These are phyloP conservation scores for Hygrophila difformis DNA, from an alignment of 257 asterid species.

Conservation along the genomic window DNA sequence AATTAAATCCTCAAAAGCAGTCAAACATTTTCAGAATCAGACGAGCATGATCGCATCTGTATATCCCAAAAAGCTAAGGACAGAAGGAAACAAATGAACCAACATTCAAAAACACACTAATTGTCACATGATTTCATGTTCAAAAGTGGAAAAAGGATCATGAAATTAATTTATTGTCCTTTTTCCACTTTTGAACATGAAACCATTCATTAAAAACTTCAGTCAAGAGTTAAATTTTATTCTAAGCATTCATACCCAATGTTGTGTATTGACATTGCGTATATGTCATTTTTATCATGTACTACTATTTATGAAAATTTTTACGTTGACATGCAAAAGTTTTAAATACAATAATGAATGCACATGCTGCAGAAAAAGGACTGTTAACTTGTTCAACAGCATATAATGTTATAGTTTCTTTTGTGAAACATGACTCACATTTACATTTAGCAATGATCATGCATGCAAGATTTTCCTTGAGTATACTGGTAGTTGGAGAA, in stretches of 20 bases:
- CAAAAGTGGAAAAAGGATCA: not conserved
- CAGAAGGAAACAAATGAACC: not conserved
- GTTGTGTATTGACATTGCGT: no score
- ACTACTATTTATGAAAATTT: no score
- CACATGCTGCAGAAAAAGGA: not conserved
- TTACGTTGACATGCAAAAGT: no score
- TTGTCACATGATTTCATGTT: not conserved
- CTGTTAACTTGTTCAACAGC: not conserved
- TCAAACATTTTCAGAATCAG: slow-evolving; percentile 1
- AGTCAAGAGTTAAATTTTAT: not conserved
- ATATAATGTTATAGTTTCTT: not conserved
- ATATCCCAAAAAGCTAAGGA: slow-evolving; percentile 8
- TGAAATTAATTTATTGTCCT: no score
- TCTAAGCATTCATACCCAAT: not conserved
- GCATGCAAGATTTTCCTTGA: slow-evolving; percentile 4
- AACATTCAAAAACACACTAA: no score
- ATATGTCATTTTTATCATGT: no score
- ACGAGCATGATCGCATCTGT: not conserved
- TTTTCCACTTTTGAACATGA: no score
- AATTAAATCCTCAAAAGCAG: slow-evolving; percentile 6
- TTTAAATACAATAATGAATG: no score
- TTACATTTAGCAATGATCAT: slow-evolving; percentile 1
- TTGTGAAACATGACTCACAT: not conserved
- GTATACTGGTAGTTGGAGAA: not conserved
- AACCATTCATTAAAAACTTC: no score